Base-by-base conservation (phyloP, 2,329 filamentous ascomycete genomes). In the Aspergillus costaricaensis region DNA sequence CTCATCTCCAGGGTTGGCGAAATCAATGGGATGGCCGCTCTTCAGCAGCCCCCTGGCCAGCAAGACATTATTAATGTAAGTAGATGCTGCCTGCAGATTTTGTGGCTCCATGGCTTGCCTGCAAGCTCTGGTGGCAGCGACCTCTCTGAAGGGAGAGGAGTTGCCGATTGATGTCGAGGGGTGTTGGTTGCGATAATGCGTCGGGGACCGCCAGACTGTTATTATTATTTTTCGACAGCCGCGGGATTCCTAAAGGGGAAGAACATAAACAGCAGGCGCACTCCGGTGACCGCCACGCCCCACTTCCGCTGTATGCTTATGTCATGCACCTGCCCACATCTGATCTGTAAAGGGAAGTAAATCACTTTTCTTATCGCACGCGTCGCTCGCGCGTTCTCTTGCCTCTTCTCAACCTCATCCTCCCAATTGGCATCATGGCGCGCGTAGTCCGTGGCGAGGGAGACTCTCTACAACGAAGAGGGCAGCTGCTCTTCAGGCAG, bases 1-100 rank as follows among this genome's bases (percentile, higher is more conserved):
- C 61, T 82, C 84, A 64, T 86, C 82, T 56, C 86, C 86, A 8
- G 91, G 89, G 63, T 86, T 81, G 62, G 90, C 88, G 75, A 99
- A 99, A 75, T 97, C 89, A 76, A 99, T 82, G 8, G 79, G 70
- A 52, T 72, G 76, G 47, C 80, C 84, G 80, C 86, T 83, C 61
- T 85, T 83, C 43, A 88, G 74, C 14, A 88, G 76, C 32, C 86
- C 86, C 47, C 86, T 83, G 7, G 86, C 85, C n/a, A 88, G 80
- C 19, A 88, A 77, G 5, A 88, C 77, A 64, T 88, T 88, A 75
- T 89, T 88, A 63, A 89, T 80, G 71, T 89, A 88, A 6, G 80
- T 81, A 30, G 86, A 86, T 23, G 86, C 86, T 47, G 85, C 85
- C 63, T 85, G 81, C 60, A 88, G 76, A 70, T 83, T 86, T 49